phyloP scores from a whole-genome alignment of 768 basidiomycete species.

The Boletellus ananiceps region DNA sequence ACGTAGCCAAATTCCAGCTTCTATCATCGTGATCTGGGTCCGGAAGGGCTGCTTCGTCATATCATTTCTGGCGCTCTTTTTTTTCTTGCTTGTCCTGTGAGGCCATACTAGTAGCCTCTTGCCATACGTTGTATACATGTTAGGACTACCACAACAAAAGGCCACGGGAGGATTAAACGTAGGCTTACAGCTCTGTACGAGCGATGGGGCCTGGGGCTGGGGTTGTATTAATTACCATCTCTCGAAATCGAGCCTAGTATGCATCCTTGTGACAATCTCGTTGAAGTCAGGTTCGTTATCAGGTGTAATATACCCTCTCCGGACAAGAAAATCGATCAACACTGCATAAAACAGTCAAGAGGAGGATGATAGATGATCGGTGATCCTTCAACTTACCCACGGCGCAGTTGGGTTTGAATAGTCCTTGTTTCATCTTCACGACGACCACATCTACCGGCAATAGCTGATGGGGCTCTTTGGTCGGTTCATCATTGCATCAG shows the following conservation, averaged over 20 bases:
- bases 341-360: constrained; percentile 42
- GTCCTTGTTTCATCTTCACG: constrained; percentile 54
- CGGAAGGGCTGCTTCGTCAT: too few species aligned
- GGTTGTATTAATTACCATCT: constrained; percentile 34
- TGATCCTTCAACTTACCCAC: constrained; percentile 46
- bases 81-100: too few species aligned
- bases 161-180: too few species aligned
- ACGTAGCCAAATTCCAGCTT: background rate
- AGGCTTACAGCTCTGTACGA: too few species aligned
- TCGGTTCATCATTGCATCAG: background rate
- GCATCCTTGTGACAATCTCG: constrained; percentile 72
- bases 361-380: background rate
- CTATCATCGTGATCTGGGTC: too few species aligned
- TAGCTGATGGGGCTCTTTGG: constrained; percentile 42
- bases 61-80: background rate
- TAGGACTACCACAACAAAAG: too few species aligned
- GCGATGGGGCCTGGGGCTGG: background rate
- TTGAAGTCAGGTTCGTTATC: constrained; percentile 83
- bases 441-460: constrained; percentile 60
- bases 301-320: constrained; percentile 79
- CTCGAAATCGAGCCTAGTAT: constrained; percentile 64
- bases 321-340: constrained; percentile 83
- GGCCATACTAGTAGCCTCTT: too few species aligned
- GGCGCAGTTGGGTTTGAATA: constrained; percentile 94
- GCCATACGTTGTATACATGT: too few species aligned